Evolutionary conservation across 1,284 basidiomycete species (phyloP), one percentile per base, ranked within the genome.

Genomic region (Ceratobasidium sp.): DNA sequence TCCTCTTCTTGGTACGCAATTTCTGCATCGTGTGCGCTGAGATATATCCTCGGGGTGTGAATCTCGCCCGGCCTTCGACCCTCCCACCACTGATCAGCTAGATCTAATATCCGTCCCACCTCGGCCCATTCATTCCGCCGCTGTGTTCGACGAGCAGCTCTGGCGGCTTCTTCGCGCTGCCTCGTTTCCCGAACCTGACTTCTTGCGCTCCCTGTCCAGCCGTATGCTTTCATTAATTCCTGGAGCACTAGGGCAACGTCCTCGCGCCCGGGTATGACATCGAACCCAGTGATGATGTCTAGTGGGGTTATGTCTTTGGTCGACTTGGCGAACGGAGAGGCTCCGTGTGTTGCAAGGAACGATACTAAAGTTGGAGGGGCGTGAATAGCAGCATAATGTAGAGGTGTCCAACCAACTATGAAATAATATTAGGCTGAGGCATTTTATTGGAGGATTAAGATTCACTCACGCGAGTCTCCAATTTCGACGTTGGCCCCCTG

Each of bases 371-470:
- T 96, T 6, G 96, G 92, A 43, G 97, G 95, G 14, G 95, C 91
- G 57, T 94, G 84, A 72, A 98, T 83, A 16, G 92, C 93, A 11
- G 96, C 95, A 83, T 97, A 93, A 80, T 98, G 97, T n/a, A 99
- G 84, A 0, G 96, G 90, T 2, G 94, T 96, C 96, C 96, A 98
- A 49, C 96, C 96, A 73, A 88, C 94, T 95, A 78, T 63, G 70
- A n/a, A 35, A 49, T 54, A 21, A 4, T 5, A 43, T 66, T 30
- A 43, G 41, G 46, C 52, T 21, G 43, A 38, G 57, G 66, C 35
- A 49, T 70, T 47, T 75, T 23, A 28, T 26, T 18, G 38, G 23
- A 47, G 73, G 38, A 18, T 30, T 54, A 58, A 64, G 13, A 30
- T 49, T 38, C 54, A 83, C 86, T 69, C 77, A 91, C 91, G 86